Percentiles rank a stretch among this genome's conserved stretches.
These are phyloP conservation scores for Peronosclerospora sorghi DNA, from an alignment of 352 stramenopile species.

Conservation along the genomic window DNA sequence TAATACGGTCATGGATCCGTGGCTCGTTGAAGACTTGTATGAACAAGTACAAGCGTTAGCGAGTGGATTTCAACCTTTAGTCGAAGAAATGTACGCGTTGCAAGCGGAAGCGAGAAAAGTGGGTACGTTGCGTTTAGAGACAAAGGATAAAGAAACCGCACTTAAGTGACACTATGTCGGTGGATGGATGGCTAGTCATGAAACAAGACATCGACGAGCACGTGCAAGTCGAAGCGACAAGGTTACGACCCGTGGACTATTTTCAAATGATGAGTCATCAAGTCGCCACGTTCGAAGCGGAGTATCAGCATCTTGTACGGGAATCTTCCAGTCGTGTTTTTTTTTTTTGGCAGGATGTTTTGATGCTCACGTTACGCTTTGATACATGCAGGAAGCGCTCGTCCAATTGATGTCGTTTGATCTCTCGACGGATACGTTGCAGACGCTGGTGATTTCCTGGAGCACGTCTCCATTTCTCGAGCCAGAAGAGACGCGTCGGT, in stretches of 20 bases:
- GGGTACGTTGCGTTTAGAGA: constrained; percentile 18
- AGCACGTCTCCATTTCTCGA: constrained; percentile 73
- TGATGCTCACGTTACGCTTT: not conserved
- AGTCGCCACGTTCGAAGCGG: constrained; percentile 59
- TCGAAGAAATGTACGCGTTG: constrained; percentile 50
- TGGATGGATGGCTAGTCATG: constrained; percentile 5
- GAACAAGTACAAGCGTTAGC: constrained; percentile 42
- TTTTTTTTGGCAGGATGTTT: not conserved
- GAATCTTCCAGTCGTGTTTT: not conserved
- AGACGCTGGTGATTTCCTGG: constrained; percentile 73
- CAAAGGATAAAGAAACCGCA: not conserved
- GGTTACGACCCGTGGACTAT: constrained; percentile 47
- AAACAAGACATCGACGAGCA: not conserved
- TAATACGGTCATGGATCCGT: constrained; percentile 47
- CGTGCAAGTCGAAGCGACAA: constrained; percentile 7
- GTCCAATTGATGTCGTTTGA: constrained; percentile 58
- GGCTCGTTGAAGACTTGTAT: constrained; percentile 56
- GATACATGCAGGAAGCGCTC: constrained; percentile 35
- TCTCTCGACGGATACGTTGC: constrained; percentile 53
- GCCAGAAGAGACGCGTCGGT: constrained; percentile 27
- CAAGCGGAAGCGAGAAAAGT: constrained; percentile 25
- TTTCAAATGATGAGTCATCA: constrained; percentile 60
- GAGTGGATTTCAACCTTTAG: constrained; percentile 34
- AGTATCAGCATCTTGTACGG: constrained; percentile 74
- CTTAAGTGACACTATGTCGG: constrained; percentile 1